phyloP scores from a whole-genome alignment of 2,329 filamentous ascomycete species.

The Alternaria triticimaculans region DNA sequence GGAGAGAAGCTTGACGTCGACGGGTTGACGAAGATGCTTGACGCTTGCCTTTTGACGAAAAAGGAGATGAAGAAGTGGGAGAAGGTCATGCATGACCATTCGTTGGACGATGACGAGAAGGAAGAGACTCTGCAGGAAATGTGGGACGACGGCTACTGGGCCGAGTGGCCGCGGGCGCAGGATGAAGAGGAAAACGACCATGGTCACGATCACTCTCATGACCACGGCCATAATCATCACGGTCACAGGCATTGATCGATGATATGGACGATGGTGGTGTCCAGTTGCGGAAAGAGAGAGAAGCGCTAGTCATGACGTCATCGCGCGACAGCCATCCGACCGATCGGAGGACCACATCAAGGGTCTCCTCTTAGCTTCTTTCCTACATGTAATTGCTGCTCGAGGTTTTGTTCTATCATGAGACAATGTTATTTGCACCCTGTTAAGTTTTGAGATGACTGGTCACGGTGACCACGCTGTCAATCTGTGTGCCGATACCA shows the following conservation, averaged over 20 bases:
- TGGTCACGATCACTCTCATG: slow-evolving; percentile 19
- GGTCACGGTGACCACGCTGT: not conserved
- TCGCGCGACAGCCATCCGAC: not conserved
- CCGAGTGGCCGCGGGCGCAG: slow-evolving; percentile 52
- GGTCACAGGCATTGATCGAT: not conserved
- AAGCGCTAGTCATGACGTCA: not conserved
- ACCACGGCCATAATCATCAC: slow-evolving; percentile 9
- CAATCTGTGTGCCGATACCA: not conserved
- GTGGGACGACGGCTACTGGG: slow-evolving; percentile 68
- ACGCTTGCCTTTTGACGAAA: slow-evolving; percentile 68
- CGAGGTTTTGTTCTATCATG: not conserved
- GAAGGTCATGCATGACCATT: slow-evolving; percentile 44
- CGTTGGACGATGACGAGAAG: slow-evolving; percentile 47
- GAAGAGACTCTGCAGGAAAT: slow-evolving; percentile 56
- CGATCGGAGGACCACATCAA: not conserved
- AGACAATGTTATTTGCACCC: not conserved
- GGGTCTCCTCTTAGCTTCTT: not conserved
- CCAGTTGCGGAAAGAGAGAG: not conserved
- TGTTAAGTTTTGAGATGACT: not conserved
- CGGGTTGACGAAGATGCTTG: slow-evolving; percentile 61
- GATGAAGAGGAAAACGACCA: slow-evolving; percentile 37
- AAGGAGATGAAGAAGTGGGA: slow-evolving; percentile 58
- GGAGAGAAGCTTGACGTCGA: slow-evolving; percentile 66
- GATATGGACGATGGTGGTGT: not conserved
- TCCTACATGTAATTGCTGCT: not conserved